These are phyloP conservation scores for Thelonectria blattea DNA, from an alignment of 2,329 filamentous ascomycete genomes.

Conservation along the genomic window DNA sequence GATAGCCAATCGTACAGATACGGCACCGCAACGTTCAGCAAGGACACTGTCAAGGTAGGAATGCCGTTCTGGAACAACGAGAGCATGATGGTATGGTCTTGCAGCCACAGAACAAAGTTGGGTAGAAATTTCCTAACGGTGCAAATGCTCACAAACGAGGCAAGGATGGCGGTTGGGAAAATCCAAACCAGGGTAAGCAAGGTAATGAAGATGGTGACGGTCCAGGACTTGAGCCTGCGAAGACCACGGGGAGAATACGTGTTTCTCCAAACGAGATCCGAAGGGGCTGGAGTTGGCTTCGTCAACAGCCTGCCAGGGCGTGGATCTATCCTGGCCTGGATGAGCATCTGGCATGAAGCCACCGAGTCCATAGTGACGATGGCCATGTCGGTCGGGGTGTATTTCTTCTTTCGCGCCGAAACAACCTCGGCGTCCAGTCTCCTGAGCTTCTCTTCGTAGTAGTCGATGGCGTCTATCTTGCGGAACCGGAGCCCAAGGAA, in stretches of 20 bases:
- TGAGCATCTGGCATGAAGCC: constrained; percentile 90
- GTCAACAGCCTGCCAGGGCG: constrained; percentile 85
- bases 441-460: constrained; percentile 86
- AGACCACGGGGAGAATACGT: constrained; percentile 80
- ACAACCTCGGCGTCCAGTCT: constrained; percentile 77
- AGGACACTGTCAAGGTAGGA: constrained; percentile 82
- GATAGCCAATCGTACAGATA: constrained; percentile 95
- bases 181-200: constrained; percentile 90
- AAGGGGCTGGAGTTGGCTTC: constrained; percentile 83
- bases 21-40: constrained; percentile 88
- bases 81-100: constrained; percentile 70
- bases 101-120: constrained; percentile 69
- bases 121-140: constrained; percentile 78
- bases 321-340: constrained; percentile 92
- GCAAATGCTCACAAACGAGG: constrained; percentile 80
- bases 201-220: constrained; percentile 81
- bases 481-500: constrained; percentile 73
- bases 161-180: constrained; percentile 78
- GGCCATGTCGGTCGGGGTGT: constrained; percentile 79
- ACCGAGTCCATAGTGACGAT: constrained; percentile 99
- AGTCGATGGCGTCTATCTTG: constrained; percentile 88
- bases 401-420: constrained; percentile 74
- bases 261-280: constrained; percentile 94
- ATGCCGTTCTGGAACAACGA: constrained; percentile 86
- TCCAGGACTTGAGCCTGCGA: constrained; percentile 81